These are phyloP conservation scores for Acacia confusa DNA, from an alignment of 306 rosid species.

Conservation along the genomic window DNA sequence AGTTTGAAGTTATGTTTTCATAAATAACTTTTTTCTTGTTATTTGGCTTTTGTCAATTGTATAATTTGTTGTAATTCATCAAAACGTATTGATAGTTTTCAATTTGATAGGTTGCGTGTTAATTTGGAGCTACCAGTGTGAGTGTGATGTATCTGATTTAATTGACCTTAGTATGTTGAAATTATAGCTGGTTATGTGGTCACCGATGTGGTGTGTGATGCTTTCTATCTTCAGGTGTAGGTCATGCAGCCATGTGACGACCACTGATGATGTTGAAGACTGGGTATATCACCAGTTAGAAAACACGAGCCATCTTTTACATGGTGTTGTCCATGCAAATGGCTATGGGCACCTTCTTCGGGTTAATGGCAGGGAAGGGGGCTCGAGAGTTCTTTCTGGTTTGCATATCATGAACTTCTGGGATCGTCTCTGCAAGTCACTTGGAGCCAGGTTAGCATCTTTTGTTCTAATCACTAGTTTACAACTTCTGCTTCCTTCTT, in stretches of 20 bases:
- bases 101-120: neutral
- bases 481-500: neutral
- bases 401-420: constrained; percentile 90
- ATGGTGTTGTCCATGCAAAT: constrained; percentile 92
- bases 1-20: neutral
- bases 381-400: constrained; percentile 83
- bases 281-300: constrained; percentile 93
- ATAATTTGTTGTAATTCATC: neutral
- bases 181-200: neutral
- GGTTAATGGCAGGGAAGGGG: constrained; percentile 97
- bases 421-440: constrained; percentile 88
- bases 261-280: constrained; percentile 83
- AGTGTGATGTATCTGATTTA: neutral
- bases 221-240: constrained; percentile 69
- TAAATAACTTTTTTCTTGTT: neutral
- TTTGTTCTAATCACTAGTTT: neutral
- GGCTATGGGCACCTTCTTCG: constrained; percentile 97
- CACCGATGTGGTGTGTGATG: constrained; percentile 23
- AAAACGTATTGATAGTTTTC: neutral
- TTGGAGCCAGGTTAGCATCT: constrained; percentile 76
- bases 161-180: neutral
- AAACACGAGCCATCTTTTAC: constrained; percentile 85
- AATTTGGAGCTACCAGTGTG: neutral
- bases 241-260: constrained; percentile 88
- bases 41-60: neutral